Evolutionary conservation across 1,139 yeast species (phyloP).

Genomic region (Geotrichum phurueaensis): DNA sequence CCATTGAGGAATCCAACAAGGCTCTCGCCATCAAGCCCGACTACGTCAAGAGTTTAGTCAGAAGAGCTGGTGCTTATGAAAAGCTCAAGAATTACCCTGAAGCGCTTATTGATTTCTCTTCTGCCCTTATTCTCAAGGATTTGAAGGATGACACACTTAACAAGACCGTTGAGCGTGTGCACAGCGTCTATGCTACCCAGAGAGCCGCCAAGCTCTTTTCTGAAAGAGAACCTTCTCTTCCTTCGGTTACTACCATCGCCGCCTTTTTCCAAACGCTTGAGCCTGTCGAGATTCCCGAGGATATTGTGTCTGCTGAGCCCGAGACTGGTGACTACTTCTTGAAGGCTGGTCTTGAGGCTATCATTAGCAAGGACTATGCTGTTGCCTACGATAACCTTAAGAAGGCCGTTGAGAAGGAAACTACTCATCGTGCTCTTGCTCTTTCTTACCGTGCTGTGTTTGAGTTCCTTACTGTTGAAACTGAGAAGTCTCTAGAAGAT

Average conservation of each 20-base stretch:
- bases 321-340: slow-evolving; percentile 58
- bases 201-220: slow-evolving; percentile 53
- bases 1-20: slow-evolving; percentile 76
- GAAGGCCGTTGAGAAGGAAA: slow-evolving; percentile 51
- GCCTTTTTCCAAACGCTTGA: slow-evolving; percentile 79
- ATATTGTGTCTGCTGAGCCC: slow-evolving; percentile 44
- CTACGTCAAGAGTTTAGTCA: slow-evolving; percentile 77
- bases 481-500: slow-evolving; percentile 52
- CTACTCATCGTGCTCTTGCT: slow-evolving; percentile 53
- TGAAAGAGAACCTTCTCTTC: slow-evolving; percentile 53
- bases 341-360: slow-evolving; percentile 58
- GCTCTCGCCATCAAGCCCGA: slow-evolving; percentile 87
- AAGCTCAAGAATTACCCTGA: slow-evolving; percentile 68
- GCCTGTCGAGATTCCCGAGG: slow-evolving; percentile 34
- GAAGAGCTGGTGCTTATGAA: slow-evolving; percentile 74
- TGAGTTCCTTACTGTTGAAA: slow-evolving; percentile 73
- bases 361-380: slow-evolving; percentile 67
- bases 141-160: slow-evolving; percentile 75
- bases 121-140: slow-evolving; percentile 41
- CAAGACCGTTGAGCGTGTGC: slow-evolving; percentile 76
- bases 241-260: slow-evolving; percentile 78
- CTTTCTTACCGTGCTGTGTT: slow-evolving; percentile 79
- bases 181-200: slow-evolving; percentile 62
- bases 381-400: slow-evolving; percentile 63
- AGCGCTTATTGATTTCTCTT: slow-evolving; percentile 88